Evolutionary conservation across 2,329 filamentous ascomycete genomes (phyloP).

Genomic region (Cercospora zeae-maydis): DNA sequence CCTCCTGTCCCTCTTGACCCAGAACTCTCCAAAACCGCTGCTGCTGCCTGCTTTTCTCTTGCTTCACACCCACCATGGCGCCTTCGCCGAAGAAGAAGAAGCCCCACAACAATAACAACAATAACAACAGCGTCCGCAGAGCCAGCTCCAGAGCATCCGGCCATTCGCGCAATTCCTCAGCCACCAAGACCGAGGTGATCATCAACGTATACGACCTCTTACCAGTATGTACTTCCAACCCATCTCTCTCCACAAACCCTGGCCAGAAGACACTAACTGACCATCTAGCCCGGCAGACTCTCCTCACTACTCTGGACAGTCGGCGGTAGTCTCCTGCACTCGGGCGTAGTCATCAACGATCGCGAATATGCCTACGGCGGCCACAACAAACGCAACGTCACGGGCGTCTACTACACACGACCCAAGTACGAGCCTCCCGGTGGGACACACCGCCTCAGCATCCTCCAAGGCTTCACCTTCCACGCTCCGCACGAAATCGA

Average conservation of each 20-base stretch:
- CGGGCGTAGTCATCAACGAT: constrained; percentile 75
- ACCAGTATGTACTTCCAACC: constrained; percentile 27
- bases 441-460: constrained; percentile 69
- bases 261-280: constrained; percentile 15
- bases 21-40: neutral
- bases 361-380: constrained; percentile 83
- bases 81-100: neutral
- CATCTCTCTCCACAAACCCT: neutral
- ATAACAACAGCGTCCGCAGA: neutral
- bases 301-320: constrained; percentile 75
- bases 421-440: constrained; percentile 70
- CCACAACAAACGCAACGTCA: constrained; percentile 66
- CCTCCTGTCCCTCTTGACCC: neutral
- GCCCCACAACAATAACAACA: neutral
- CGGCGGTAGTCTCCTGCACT: constrained; percentile 74
- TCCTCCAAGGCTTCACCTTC: constrained; percentile 76
- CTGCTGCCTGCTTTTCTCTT: neutral
- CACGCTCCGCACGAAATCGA: constrained; percentile 67
- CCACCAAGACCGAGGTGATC: constrained; percentile 34
- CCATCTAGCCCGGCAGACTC: constrained; percentile 62
- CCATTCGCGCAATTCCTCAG: constrained; percentile 19
- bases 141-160: neutral
- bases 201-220: constrained; percentile 41
- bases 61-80: neutral
- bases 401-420: constrained; percentile 76